phyloP scores from a whole-genome alignment of 192 early-diverging fungal species.

The Blastocladiella britannica region DNA sequence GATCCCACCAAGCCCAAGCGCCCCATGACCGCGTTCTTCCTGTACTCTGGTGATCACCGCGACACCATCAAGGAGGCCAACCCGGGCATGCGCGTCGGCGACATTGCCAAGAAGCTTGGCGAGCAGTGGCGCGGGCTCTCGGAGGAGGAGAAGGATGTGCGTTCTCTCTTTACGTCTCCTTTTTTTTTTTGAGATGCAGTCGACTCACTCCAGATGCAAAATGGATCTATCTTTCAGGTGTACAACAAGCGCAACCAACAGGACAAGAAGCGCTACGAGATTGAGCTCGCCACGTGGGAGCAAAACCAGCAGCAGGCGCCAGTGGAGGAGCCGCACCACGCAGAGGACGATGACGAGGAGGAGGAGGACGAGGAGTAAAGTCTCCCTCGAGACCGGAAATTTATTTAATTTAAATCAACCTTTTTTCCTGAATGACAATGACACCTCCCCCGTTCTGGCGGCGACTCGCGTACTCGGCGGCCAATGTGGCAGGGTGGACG shows the following conservation, averaged over 20 bases:
- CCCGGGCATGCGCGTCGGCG: slow-evolving; percentile 46
- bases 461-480: no score
- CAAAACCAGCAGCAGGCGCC: background rate
- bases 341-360: background rate
- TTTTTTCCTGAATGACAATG: no score
- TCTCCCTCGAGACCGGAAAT: no score
- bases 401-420: no score
- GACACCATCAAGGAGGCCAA: slow-evolving; percentile 54
- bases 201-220: no score
- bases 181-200: no score
- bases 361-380: background rate
- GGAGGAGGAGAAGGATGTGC: slow-evolving; percentile 17
- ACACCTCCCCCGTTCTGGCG: no score
- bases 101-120: slow-evolving; percentile 51
- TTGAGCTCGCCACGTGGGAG: background rate
- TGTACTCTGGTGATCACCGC: slow-evolving; percentile 71
- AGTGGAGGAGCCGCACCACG: background rate
- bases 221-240: no score
- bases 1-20: slow-evolving; percentile 80
- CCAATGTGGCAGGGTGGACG: background rate
- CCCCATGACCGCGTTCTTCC: slow-evolving; percentile 73
- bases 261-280: slow-evolving; percentile 1
- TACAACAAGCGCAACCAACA: background rate
- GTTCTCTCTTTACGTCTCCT: no score
- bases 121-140: slow-evolving; percentile 38